Evolutionary conservation across 805 yeast genomes (phyloP).

Genomic region (Candida michaelii): DNA sequence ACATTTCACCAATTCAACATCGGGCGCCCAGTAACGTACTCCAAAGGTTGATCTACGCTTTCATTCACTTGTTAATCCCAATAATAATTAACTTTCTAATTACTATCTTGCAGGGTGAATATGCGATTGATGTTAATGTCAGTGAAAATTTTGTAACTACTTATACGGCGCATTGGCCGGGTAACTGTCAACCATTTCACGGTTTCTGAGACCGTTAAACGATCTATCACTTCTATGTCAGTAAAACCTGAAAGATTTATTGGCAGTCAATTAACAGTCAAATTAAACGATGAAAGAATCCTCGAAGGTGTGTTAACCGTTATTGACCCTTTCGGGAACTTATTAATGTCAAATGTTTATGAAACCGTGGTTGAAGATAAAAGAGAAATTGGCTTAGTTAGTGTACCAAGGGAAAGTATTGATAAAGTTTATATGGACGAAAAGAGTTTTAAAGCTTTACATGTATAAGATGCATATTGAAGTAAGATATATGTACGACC

Average conservation of each 20-base stretch:
- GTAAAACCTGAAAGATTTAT: conserved; percentile 26
- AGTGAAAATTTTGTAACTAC: neutral
- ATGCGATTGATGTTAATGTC: conserved; percentile 38
- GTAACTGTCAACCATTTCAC: too few species aligned
- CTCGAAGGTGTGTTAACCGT: conserved; percentile 41
- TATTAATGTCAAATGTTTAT: conserved; percentile 33
- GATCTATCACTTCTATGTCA: neutral
- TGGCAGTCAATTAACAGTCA: conserved; percentile 29
- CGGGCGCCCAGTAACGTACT: conserved; percentile 51
- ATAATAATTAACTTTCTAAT: conserved; percentile 1
- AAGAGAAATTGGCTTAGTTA: conserved; percentile 53
- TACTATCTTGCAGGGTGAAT: conserved; percentile 25
- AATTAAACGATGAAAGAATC: conserved; percentile 29
- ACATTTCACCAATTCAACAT: conserved; percentile 41
- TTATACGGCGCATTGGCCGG: neutral
- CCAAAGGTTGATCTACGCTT: conserved; percentile 42
- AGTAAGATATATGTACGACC: too few species aligned
- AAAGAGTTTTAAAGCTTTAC: conserved; percentile 6
- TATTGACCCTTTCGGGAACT: conserved; percentile 44
- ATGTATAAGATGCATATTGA: neutral
- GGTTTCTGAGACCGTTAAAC: too few species aligned
- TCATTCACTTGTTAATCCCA: conserved; percentile 27
- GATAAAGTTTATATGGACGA: conserved; percentile 24
- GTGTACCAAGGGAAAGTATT: conserved; percentile 47
- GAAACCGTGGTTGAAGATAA: conserved; percentile 28